Evolutionary conservation across 2,329 filamentous ascomycete genomes (phyloP), one percentile per base, ranked within the genome.

Genomic region (Epichloe gansuensis): DNA sequence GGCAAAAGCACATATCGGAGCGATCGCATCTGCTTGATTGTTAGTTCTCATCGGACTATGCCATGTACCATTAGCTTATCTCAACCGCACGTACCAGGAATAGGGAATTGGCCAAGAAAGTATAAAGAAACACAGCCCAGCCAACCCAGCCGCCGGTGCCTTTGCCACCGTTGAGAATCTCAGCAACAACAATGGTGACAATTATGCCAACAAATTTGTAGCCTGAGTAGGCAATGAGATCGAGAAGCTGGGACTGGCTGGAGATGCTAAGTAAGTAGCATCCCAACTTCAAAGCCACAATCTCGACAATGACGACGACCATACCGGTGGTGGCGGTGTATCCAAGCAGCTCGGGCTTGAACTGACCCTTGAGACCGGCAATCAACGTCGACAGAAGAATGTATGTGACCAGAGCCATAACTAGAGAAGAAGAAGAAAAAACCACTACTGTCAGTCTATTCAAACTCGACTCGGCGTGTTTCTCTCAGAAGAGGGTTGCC

Each of bases 161-260:
- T 61, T 83, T 81, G 44, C 89, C 85, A 12, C 82, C 81, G 52
- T 85, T 94, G 57, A 87, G 70, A 15, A 89, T 76, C 67, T 94
- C 87, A 15, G 87, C 84, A 17, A 91, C 71, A 12, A 86, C 77
- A 56, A 97, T 81, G 0, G 90, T 96, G 48, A 87, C 78, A 55
- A 98, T 98, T 59, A 96, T 89, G 35, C 91, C 93, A 31, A 98
- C 91, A 63, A 98, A 98, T 69, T 98, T 98, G 73, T 98, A 98
- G 21, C 94, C 94, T 2, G 87, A 91, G 71, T 98, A 98, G 5
- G 94, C 94, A 51, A 98, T 85, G 49, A 98, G 71, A 62, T 98
- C 93, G 53, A 97, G 80, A 50, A 97, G 79, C 66, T 97, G 93
- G 15, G 87, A 93, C 59, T 95, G 88, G 65, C 93, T 95, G 60